Percentiles rank a stretch among this genome's conserved stretches.
Conservation (phyloP, 2,329 filamentous ascomycete genomes). For the Epichloe gansuensis region DNA sequence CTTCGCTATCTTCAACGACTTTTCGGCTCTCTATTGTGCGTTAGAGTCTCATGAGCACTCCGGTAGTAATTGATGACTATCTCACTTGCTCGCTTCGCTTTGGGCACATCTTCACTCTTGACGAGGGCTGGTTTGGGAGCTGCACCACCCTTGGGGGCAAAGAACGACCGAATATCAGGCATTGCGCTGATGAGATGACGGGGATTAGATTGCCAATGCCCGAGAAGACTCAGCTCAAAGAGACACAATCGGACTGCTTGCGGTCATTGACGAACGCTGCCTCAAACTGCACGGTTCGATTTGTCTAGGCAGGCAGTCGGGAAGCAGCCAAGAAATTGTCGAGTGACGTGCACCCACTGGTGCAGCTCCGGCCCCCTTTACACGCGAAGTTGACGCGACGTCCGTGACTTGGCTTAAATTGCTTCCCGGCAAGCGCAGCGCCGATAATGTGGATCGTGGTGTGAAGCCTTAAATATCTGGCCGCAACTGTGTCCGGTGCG, state of each 20-base stretch:
- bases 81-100: slow-evolving; percentile 35
- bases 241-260: slow-evolving; percentile 11
- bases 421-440: neutral
- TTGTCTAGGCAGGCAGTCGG: slow-evolving; percentile 6
- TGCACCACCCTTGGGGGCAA: slow-evolving; percentile 59
- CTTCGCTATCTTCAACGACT: slow-evolving; percentile 70
- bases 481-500: slow-evolving; percentile 4
- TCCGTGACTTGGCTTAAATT: slow-evolving; percentile 28
- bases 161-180: slow-evolving; percentile 90
- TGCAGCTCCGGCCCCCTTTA: slow-evolving; percentile 7
- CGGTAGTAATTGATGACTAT: neutral
- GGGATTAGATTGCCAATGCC: slow-evolving; percentile 2
- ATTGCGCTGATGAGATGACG: slow-evolving; percentile 31
- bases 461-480: slow-evolving; percentile 15
- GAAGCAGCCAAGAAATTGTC: slow-evolving; percentile 17
- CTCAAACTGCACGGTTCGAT: slow-evolving; percentile 5
- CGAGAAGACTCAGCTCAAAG: neutral
- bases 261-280: slow-evolving; percentile 13
- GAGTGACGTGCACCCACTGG: slow-evolving; percentile 21
- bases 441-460: neutral
- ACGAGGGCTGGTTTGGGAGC: slow-evolving; percentile 35
- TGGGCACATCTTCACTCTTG: slow-evolving; percentile 32
- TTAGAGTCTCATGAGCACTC: slow-evolving; percentile 10
- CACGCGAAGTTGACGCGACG: slow-evolving; percentile 35
- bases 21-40: slow-evolving; percentile 42